Conservation (phyloP, 202 grass and related monocot species). For the Bolboschoenoplectus hybrid region DNA sequence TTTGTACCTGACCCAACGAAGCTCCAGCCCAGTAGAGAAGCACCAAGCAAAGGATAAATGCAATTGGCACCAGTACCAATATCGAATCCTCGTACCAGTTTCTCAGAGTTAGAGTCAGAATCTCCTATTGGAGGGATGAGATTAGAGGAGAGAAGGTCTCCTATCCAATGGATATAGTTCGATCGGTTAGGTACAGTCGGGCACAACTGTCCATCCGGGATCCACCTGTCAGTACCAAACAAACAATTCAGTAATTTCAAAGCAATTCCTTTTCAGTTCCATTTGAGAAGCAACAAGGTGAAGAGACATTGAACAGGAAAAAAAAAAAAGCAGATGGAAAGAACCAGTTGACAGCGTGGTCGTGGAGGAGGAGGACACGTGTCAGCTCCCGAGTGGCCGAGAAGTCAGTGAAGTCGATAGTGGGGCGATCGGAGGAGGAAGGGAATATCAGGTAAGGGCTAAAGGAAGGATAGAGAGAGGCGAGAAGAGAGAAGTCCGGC, state of each 20-base stretch:
- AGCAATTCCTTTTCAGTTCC: neutral
- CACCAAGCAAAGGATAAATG: constrained; percentile 93
- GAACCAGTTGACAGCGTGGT: constrained; percentile 78
- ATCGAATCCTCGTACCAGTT: constrained; percentile 71
- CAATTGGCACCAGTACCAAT: constrained; percentile 93
- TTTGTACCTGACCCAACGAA: constrained; percentile 66
- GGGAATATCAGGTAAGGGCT: constrained; percentile 55
- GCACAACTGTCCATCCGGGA: constrained; percentile 82
- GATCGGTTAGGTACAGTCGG: constrained; percentile 93
- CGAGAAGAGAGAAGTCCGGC: constrained; percentile 73
- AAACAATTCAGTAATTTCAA: constrained; percentile 9
- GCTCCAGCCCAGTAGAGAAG: constrained; percentile 85
- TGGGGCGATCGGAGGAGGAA: constrained; percentile 50
- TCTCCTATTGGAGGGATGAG: constrained; percentile 55
- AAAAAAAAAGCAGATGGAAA: neutral
- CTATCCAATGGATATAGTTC: constrained; percentile 96
- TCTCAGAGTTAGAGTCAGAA: constrained; percentile 42
- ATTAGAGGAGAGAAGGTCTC: constrained; percentile 72
- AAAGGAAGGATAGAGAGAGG: constrained; percentile 83
- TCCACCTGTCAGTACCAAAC: constrained; percentile 67
- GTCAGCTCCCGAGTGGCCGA: constrained; percentile 87
- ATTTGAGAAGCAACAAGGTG: neutral
- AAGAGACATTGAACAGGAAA: constrained; percentile 1
- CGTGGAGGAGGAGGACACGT: constrained; percentile 88
- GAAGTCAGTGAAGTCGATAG: constrained; percentile 87